phyloP scores from a whole-genome alignment of 2,329 filamentous ascomycete species.

The Tolypocladium nubicola region DNA sequence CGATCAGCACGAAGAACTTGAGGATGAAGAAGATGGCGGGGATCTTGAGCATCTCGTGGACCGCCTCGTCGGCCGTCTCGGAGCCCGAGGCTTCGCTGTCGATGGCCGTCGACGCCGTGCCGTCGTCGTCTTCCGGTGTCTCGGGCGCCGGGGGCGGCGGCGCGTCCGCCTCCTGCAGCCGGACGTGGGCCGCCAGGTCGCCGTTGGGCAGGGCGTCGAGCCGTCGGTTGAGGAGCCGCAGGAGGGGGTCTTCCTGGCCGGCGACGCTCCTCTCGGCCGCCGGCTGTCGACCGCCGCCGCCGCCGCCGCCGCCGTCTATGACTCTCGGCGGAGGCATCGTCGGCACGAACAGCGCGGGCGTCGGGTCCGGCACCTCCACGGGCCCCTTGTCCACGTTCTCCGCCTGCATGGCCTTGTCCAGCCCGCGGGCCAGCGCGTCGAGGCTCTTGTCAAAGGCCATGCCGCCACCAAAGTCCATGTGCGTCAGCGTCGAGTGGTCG shows the following conservation, averaged over 20 bases:
- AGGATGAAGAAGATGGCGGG: constrained; percentile 1
- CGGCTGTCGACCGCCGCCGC: neutral
- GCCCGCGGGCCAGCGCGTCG: neutral
- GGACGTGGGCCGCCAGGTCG: neutral
- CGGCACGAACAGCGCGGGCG: constrained; percentile 1
- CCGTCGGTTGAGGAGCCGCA: neutral
- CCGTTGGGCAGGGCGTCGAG: neutral
- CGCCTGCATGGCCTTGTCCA: constrained; percentile 2
- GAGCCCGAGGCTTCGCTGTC: neutral
- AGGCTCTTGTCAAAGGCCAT: neutral
- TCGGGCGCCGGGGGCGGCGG: neutral
- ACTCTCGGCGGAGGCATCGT: neutral
- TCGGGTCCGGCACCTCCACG: constrained; percentile 2
- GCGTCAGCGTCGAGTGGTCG: constrained; percentile 1
- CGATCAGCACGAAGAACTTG: neutral
- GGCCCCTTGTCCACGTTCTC: constrained; percentile 1
- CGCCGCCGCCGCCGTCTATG: neutral
- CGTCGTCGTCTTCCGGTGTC: neutral
- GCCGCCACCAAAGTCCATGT: neutral
- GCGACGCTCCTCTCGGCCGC: neutral
- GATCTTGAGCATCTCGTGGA: neutral
- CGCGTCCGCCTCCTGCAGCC: neutral
- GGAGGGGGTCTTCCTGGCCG: neutral
- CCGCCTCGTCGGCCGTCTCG: neutral
- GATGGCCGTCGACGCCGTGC: neutral